Evolutionary conservation across 805 yeast genomes (phyloP), one percentile per base, ranked within the genome.

Genomic region (Wickerhamomyces strasburgensis): DNA sequence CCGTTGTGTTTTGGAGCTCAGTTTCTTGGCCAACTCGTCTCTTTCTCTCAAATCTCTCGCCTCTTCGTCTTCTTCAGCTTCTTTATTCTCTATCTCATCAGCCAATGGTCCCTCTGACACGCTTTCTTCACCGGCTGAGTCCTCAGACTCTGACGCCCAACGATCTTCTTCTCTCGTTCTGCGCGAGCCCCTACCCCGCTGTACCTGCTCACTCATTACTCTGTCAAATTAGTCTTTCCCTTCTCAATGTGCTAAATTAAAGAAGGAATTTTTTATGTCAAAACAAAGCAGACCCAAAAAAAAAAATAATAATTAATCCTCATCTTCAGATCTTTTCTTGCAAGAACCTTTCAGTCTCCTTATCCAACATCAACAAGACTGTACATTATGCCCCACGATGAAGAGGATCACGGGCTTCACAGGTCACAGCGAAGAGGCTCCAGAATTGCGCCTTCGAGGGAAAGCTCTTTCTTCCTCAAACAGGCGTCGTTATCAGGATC

Each of bases 401-500:
- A 14, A n/a, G 6, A 19, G 5, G 11, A 15, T 30, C 7, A 21
- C 7, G 31, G 10, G 18, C 11, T 13, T 21, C 26, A 25, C 5
- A 18, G 21, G 9, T 14, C 15, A 1, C 33, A 30, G 14, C 28
- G 47, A 31, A 35, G 28, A 13, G 44, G 47, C 29, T 40, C 47
- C 10, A 34, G 48, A 24, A 43, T 47, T 13, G 37, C 47, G 0
- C 48, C 49, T 13, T n/a, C 35, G 11, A 38, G 34, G 5, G 37
- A 37, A 5, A 42, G 38, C 25, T 49, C 51, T 13, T 47, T 47
- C 32, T 33, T 36, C 40, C n/a, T n/a, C n/a, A n/a, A n/a, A n/a
- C n/a, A n/a, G n/a, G n/a, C n/a, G n/a, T n/a, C n/a, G n/a, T n/a
- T n/a, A n/a, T n/a, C n/a, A n/a, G n/a, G n/a, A n/a, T n/a, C n/a